Evolutionary conservation across 225 moss, liverwort and hornwort genomes (phyloP).

Genomic region (Pseudoscleropodium purum): DNA sequence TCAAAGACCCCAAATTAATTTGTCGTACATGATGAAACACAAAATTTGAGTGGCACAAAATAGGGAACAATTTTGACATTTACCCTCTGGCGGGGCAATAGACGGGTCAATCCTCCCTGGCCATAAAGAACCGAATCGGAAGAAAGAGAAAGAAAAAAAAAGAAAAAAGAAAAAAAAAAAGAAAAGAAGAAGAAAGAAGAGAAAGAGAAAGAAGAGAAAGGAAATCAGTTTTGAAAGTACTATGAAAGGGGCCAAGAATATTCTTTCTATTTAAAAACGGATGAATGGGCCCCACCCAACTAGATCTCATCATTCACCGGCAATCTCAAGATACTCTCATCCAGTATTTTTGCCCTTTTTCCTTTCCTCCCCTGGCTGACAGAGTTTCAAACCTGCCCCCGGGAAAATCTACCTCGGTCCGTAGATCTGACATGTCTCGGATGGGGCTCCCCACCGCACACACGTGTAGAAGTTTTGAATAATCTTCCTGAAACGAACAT

Average conservation of each 20-base stretch:
- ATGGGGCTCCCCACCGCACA: not conserved
- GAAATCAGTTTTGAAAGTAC: not conserved
- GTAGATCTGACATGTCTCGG: not conserved
- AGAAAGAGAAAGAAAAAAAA: no score
- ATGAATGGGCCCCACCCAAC: not conserved
- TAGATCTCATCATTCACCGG: not conserved
- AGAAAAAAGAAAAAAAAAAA: no score
- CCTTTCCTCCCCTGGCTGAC: not conserved
- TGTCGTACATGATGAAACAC: no score
- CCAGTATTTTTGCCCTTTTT: not conserved
- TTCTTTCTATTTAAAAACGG: not conserved
- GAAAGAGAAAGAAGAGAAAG: not conserved
- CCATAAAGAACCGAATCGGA: not conserved
- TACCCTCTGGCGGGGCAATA: no score
- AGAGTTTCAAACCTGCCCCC: not conserved
- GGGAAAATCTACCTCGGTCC: not conserved
- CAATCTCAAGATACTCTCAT: not conserved
- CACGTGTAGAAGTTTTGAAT: not conserved
- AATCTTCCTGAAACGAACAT: not conserved
- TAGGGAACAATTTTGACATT: no score
- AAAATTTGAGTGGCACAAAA: no score
- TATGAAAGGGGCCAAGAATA: no score
- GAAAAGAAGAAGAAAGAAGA: no score
- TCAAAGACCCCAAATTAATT: no score
- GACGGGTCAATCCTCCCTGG: no score